Evolutionary conservation across 2,329 filamentous ascomycete species (phyloP), one percentile per base, ranked within the genome.

Genomic region (Sphaerulina populicola): DNA sequence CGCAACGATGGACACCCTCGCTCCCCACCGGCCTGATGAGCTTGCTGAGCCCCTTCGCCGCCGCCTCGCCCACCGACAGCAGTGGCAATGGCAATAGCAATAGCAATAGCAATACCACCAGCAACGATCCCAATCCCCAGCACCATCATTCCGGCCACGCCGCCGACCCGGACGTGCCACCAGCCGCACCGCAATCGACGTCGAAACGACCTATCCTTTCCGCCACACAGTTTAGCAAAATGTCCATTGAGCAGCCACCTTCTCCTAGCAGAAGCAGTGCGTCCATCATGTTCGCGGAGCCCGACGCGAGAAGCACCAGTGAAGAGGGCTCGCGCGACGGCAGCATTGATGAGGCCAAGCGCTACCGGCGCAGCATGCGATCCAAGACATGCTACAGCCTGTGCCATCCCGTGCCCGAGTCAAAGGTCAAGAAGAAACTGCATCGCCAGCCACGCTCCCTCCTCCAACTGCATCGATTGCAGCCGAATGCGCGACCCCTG

Each of bases 401-500:
- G 37, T 85, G 83, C 39, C 83, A 85, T 57, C 84, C 86, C 0
- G 83, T 52, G 73, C 84, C 56, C 72, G 76, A 61, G 64, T 79
- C 54, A 70, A 77, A 57, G 72, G 74, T 62, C 77, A 62, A 69
- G 46, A 67, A 82, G 62, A 85, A 84, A 63, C 74, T 85, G 11
- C 79, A 83, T 60, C 74, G 85, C 29, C 79, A 84, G 12, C 84
- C 85, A 9, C 80, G 80, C 47, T 70, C 88, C 14, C 70, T 88
- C 5, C 74, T 90, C 5, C 86, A 91, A 66, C 71, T 90, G 12
- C 86, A 89, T 62, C 76, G 79, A 51, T 66, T 88, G n/a, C 73
- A 77, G 2, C 69, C 74, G 37, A 76, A 80, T 54, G 73, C 73
- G 12, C 78, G 85, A 21, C 83, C 84, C 0, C 75, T 75, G 46